Base-by-base conservation (phyloP, 192 early-diverging fungal species). In the Podila epigama region DNA sequence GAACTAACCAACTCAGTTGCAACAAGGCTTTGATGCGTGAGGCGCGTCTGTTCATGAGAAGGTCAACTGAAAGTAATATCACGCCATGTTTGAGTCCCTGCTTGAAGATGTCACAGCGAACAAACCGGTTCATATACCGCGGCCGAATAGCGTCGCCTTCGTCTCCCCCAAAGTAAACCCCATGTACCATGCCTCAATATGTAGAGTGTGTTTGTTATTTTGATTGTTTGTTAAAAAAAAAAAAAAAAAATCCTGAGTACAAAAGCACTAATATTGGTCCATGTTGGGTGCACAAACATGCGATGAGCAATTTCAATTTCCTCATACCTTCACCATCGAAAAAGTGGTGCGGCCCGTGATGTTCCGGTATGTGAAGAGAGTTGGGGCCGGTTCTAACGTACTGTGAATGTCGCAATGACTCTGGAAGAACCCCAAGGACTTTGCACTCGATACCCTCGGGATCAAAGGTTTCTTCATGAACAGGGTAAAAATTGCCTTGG, bases 351-450 rank as follows among this genome's bases (percentile, higher is more conserved):
- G 59, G 51, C 12, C 51, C 51, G 8, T 22, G 52, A n/a, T 68
- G 64, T 13, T 35, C 29, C 8, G 72, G 60, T 2, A 77, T 48
- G 15, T 68, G 40, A 10, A 77, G 32, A 4, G 72, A 53, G 44
- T 77, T 77, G 34, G 64, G 72, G 4, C 72, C 72, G n/a, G 72
- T 77, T 27, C 72, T 51, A 36, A 77, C 44, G 34, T 77, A 77
- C 29, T 77, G 72, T 0, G 65, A 77, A 3, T 65, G 58, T 4
- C 65, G 65, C 15, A 68, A 60, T 20, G 60, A 56, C 54, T 77
- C 66, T 11, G 65, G 72, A 31, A 77, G 67, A 37, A 16, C 35
- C 4, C 72, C 71, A 57, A 63, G 31, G 41, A 75, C 44, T 18
- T 75, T 58, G n/a, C 72, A 77, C 37, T 68, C 60, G 29, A 77